Conservation (phyloP, 1,284 basidiomycete species). For the Apiotrichum gamsii region DNA sequence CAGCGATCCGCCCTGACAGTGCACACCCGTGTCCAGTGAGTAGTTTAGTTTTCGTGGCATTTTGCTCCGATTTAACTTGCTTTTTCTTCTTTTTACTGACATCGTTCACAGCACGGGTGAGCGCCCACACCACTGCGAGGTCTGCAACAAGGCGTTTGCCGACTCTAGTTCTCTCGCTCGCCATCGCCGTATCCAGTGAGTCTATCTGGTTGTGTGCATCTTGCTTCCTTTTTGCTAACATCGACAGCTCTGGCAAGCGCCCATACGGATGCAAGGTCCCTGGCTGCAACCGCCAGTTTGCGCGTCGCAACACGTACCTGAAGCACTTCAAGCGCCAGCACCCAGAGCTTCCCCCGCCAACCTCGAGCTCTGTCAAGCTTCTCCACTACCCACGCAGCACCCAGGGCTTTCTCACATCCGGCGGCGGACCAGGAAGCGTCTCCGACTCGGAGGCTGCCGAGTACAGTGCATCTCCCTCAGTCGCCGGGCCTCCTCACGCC, state of each 20-base stretch:
- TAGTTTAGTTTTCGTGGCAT: not conserved
- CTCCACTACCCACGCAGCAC: conserved; percentile 12
- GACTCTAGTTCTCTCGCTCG: conserved; percentile 56
- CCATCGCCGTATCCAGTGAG: conserved; percentile 54
- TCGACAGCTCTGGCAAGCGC: conserved; percentile 40
- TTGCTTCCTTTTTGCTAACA: too few species aligned
- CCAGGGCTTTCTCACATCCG: conserved; percentile 14
- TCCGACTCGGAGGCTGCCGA: conserved; percentile 6
- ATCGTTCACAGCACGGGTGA: conserved; percentile 50
- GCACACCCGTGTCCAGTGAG: conserved; percentile 49
- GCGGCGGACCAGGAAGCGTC: conserved; percentile 8
- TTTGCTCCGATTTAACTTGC: too few species aligned
- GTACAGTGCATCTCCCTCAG: conserved; percentile 21
- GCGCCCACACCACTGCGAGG: conserved; percentile 53
- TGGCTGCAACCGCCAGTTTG: conserved; percentile 35
- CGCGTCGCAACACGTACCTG: conserved; percentile 39
- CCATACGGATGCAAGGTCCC: conserved; percentile 36
- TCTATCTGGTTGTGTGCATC: too few species aligned
- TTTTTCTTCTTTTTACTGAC: too few species aligned
- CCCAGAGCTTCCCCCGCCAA: conserved; percentile 34
- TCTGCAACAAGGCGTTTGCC: conserved; percentile 52
- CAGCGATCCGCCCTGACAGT: conserved; percentile 48
- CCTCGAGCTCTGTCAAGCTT: conserved; percentile 18
- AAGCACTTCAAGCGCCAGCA: conserved; percentile 42
- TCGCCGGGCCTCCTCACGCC: conserved; percentile 21